Conservation (phyloP, 2,329 filamentous ascomycete species). For the Sclerotinia minor region DNA sequence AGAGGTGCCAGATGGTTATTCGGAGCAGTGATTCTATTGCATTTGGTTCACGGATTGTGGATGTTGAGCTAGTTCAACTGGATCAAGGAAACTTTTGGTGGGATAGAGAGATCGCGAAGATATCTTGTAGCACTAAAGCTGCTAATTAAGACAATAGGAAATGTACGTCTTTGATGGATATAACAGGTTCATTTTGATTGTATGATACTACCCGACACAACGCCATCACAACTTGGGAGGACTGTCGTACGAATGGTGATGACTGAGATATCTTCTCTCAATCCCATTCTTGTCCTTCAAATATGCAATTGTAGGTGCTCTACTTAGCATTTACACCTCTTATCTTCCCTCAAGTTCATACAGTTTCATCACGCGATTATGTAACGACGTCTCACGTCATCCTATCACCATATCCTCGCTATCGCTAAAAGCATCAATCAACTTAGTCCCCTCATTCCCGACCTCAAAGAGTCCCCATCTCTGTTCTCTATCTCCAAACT, state of each 20-base stretch:
- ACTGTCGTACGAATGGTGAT: neutral
- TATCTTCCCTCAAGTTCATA: neutral
- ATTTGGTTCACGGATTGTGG: no score
- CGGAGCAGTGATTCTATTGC: no score
- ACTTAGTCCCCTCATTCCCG: constrained; percentile 41
- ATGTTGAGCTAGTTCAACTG: no score
- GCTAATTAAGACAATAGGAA: no score
- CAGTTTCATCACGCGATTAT: neutral
- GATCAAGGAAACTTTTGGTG: no score
- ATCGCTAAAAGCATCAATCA: constrained; percentile 46
- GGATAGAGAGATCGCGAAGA: neutral
- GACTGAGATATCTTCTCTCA: neutral
- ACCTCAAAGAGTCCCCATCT: constrained; percentile 54
- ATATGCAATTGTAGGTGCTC: neutral
- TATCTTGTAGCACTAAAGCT: neutral
- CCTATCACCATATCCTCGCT: constrained; percentile 18
- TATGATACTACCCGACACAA: neutral
- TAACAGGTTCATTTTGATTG: neutral
- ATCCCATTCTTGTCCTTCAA: neutral
- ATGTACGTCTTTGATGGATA: neutral
- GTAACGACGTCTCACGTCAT: neutral
- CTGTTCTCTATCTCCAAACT: constrained; percentile 50
- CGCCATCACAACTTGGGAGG: neutral
- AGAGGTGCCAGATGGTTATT: no score
- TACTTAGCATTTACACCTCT: neutral